Conservation (phyloP, 495 filamentous ascomycete species). For the Penicillium roqueforti region DNA sequence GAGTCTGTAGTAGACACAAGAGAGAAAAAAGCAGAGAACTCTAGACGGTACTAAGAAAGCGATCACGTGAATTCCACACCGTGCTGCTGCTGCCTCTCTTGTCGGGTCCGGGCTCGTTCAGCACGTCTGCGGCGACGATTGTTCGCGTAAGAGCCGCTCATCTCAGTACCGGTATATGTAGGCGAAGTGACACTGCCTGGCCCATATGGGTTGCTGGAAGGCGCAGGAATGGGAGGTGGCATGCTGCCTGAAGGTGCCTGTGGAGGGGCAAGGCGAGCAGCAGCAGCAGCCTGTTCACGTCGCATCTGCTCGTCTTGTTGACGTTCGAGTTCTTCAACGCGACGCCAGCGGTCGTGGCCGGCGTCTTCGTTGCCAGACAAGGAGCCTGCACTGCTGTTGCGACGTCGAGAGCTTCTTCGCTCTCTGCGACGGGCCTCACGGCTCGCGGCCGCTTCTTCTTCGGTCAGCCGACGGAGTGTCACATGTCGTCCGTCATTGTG, state of each 20-base stretch:
- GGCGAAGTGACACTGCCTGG: conserved; percentile 46
- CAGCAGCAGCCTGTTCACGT: conserved; percentile 38
- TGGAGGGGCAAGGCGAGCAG: conserved; percentile 9
- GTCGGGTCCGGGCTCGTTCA: conserved; percentile 46
- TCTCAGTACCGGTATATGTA: conserved; percentile 49
- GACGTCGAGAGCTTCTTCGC: conserved; percentile 38
- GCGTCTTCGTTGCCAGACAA: conserved; percentile 43
- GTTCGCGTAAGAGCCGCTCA: conserved; percentile 51
- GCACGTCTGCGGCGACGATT: conserved; percentile 50
- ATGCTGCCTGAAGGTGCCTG: conserved; percentile 28
- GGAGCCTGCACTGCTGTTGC: conserved; percentile 43
- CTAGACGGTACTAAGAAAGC: background rate
- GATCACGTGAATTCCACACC: conserved; percentile 46
- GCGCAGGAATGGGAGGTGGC: conserved; percentile 29
- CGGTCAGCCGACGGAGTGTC: conserved; percentile 73
- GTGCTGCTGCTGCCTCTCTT: conserved; percentile 42
- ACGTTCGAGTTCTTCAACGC: conserved; percentile 49
- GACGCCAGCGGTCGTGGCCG: conserved; percentile 45
- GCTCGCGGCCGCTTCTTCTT: conserved; percentile 69
- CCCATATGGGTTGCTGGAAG: conserved; percentile 39
- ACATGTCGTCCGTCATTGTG: conserved; percentile 76
- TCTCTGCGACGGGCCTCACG: conserved; percentile 52
- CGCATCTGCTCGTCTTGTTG: conserved; percentile 48
- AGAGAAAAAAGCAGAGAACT: background rate
- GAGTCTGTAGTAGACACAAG: background rate